Conservation (phyloP, 192 early-diverging fungal species). For the Coemansia sp. region DNA sequence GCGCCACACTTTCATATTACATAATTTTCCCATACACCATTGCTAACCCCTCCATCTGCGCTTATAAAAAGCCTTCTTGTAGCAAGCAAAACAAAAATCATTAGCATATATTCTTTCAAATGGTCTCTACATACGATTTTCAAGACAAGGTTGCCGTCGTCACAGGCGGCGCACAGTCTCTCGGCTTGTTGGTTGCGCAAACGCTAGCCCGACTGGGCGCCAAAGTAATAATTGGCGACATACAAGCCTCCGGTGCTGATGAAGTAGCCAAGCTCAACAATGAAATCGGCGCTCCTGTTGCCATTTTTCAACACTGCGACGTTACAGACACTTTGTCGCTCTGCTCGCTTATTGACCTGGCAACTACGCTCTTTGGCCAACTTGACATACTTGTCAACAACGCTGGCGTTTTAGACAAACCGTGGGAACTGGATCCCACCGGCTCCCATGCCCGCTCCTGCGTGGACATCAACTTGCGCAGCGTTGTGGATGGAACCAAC, state of each 20-base stretch:
- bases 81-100: not conserved
- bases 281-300: conserved; percentile 18
- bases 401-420: conserved; percentile 56
- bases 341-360: conserved; percentile 42
- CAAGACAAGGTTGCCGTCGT: conserved; percentile 62
- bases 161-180: conserved; percentile 65
- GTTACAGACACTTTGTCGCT: conserved; percentile 38
- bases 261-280: conserved; percentile 38
- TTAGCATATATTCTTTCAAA: not conserved
- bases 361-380: conserved; percentile 55
- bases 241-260: conserved; percentile 21
- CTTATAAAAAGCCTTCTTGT: not conserved
- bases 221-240: conserved; percentile 61
- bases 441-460: conserved; percentile 57
- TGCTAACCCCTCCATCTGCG: too few species aligned
- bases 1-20: not conserved
- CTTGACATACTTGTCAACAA: conserved; percentile 63
- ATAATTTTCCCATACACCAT: not conserved
- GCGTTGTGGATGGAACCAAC: conserved; percentile 69
- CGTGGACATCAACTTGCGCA: conserved; percentile 68
- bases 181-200: conserved; percentile 58
- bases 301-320: conserved; percentile 56
- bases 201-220: conserved; percentile 57
- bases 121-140: conserved; percentile 6
- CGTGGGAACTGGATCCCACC: conserved; percentile 33